These are phyloP conservation scores for Rhododendron williamsianum DNA, from an alignment of 148 eudicot species.

Conservation along the genomic window DNA sequence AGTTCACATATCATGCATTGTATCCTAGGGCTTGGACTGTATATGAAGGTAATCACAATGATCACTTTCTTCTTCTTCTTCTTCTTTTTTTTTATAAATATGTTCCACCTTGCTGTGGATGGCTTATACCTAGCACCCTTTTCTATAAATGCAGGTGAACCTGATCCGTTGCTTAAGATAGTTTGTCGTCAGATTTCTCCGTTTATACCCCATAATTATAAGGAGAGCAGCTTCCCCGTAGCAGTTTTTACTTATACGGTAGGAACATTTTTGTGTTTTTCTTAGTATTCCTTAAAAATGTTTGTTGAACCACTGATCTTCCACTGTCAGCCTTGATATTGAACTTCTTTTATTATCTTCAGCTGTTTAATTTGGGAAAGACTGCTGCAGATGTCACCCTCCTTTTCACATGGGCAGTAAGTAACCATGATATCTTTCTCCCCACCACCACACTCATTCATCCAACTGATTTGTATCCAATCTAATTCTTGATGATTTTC, in stretches of 20 bases:
- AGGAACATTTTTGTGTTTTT: background rate
- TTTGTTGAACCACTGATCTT: conserved; percentile 4
- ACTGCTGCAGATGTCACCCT: conserved; percentile 70
- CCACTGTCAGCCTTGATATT: conserved; percentile 1
- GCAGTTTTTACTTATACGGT: conserved; percentile 89
- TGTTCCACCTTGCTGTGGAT: background rate
- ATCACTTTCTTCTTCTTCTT: background rate
- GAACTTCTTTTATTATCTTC: conserved; percentile 18
- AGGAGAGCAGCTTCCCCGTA: conserved; percentile 89
- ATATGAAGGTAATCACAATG: conserved; percentile 57
- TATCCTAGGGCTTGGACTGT: conserved; percentile 98
- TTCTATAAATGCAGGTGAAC: conserved; percentile 57
- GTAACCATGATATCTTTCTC: conserved; percentile 4
- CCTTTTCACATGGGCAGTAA: conserved; percentile 95
- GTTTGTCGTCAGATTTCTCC: conserved; percentile 96
- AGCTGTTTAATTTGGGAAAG: conserved; percentile 76
- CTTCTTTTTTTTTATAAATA: background rate
- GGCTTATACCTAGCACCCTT: background rate
- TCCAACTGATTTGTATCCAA: background rate
- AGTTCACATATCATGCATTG: conserved; percentile 77
- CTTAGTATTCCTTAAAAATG: background rate
- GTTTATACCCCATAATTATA: conserved; percentile 84
- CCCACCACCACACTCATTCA: background rate
- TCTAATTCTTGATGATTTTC: background rate
- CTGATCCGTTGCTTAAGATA: conserved; percentile 72